Base-by-base conservation (phyloP, 1,139 yeast species). In the Hansenula lynferdii region DNA sequence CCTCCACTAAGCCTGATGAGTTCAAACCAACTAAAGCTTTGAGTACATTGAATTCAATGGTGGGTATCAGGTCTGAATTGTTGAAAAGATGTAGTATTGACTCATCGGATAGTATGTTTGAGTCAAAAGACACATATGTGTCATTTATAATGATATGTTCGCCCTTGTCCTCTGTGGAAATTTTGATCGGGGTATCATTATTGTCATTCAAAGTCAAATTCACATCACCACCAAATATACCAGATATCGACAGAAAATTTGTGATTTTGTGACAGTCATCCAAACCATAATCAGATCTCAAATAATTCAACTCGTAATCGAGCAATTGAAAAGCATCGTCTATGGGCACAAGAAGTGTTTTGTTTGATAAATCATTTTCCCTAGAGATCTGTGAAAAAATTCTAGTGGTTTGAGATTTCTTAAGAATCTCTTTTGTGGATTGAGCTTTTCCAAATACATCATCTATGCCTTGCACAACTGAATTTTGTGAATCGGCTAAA, bases 401-500 rank as follows among this genome's bases (percentile, higher is more conserved):
- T 29, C 22, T 11, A 20, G 23, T 22, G 50, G 37, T 19, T 48
- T 5, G 35, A 42, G 28, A 42, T 39, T 19, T 38, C 48, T 40
- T 60, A 12, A 76, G 44, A 8, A 65, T 52, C 6, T 69, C 68
- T 49, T 82, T 70, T 23, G 75, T 38, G 2, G 66, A 45, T 2
- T 65, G 65, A 31, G 78, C 75, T 1, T 63, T 37, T 1, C 67
- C 65, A 6, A 85, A 52, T 7, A 80, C 53, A 8, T 63, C 53
- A 44, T 81, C 82, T 3, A 86, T 67, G 0, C 87, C 92, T 44
- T 86, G 95, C 8, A 90, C 78, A 21, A 77, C 76, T 0, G 95
- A 83, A 47, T 80, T 69, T 49, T 80, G 85, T 38, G 80, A 77
- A 31, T 75, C 73, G 2, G 96, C 92, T 41, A 65, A 62, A 34